These are phyloP conservation scores for Pythium apleroticum DNA, from an alignment of 352 stramenopile species.

Conservation along the genomic window DNA sequence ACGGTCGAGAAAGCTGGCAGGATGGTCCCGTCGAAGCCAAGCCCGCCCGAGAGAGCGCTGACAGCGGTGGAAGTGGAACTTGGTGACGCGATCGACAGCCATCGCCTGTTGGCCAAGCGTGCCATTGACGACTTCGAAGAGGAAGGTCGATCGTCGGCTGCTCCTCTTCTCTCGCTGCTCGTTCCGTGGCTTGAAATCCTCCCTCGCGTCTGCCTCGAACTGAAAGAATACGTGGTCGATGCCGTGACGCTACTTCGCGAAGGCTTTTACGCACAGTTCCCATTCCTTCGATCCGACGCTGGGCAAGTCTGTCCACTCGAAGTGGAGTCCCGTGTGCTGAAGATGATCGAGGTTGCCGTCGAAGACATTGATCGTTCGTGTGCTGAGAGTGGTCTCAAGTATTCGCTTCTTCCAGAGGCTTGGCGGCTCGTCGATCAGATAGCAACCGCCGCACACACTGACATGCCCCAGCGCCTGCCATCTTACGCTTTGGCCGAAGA, in stretches of 20 bases:
- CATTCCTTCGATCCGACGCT: constrained; percentile 34
- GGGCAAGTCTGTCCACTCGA: neutral
- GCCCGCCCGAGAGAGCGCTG: constrained; percentile 6
- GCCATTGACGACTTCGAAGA: constrained; percentile 34
- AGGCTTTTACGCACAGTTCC: constrained; percentile 36
- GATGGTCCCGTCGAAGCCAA: neutral
- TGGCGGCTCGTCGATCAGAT: constrained; percentile 4
- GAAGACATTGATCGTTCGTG: constrained; percentile 4
- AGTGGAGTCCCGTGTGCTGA: neutral
- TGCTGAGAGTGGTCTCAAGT: neutral
- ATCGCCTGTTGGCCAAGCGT: constrained; percentile 36
- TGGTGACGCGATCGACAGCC: constrained; percentile 21
- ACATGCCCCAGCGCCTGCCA: neutral
- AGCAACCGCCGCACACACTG: neutral
- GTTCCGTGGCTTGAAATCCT: constrained; percentile 27
- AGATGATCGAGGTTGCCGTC: neutral
- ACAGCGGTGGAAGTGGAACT: constrained; percentile 19
- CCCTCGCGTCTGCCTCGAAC: constrained; percentile 42
- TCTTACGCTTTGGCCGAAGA: constrained; percentile 10
- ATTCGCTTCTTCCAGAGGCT: constrained; percentile 4
- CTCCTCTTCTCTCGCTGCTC: neutral
- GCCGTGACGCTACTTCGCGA: constrained; percentile 34
- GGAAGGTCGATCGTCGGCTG: neutral
- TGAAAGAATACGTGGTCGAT: constrained; percentile 43
- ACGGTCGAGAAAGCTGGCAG: neutral